Conservation (phyloP, 2,329 filamentous ascomycete genomes). For the Onygenales sp. region DNA sequence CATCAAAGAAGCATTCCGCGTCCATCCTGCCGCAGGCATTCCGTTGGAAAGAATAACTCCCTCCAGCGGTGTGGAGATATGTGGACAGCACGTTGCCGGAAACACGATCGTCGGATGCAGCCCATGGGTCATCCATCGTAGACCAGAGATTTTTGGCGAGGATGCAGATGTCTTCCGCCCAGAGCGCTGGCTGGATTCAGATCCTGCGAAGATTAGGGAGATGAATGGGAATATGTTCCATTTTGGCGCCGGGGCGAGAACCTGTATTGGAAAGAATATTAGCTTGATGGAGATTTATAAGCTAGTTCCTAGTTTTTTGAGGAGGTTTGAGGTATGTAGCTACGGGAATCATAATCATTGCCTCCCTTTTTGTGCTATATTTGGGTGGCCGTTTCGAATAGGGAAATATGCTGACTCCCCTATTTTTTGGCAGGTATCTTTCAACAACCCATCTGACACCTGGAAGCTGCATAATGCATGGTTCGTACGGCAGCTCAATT, state of each 20-base stretch:
- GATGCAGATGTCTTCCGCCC: slow-evolving; percentile 51
- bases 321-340: slow-evolving; percentile 35
- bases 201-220: slow-evolving; percentile 31
- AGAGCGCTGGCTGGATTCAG: slow-evolving; percentile 37
- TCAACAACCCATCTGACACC: slow-evolving; percentile 9
- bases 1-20: slow-evolving; percentile 66
- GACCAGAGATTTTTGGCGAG: slow-evolving; percentile 56
- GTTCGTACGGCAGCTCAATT: slow-evolving; percentile 35
- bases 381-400: not conserved
- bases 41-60: slow-evolving; percentile 67
- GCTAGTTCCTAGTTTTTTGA: slow-evolving; percentile 29
- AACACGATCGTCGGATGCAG: slow-evolving; percentile 68
- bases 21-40: slow-evolving; percentile 65
- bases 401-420: not conserved
- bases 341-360: not conserved
- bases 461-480: slow-evolving; percentile 44
- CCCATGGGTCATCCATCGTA: slow-evolving; percentile 64
- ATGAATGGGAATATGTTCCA: slow-evolving; percentile 47
- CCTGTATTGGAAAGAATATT: slow-evolving; percentile 38
- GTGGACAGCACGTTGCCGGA: slow-evolving; percentile 52
- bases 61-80: slow-evolving; percentile 52
- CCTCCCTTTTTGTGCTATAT: not conserved
- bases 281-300: slow-evolving; percentile 19
- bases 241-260: slow-evolving; percentile 45
- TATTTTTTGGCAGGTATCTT: slow-evolving; percentile 2